Evolutionary conservation across 495 filamentous ascomycete species (phyloP).

Genomic region (Penicillium bovifimosum): DNA sequence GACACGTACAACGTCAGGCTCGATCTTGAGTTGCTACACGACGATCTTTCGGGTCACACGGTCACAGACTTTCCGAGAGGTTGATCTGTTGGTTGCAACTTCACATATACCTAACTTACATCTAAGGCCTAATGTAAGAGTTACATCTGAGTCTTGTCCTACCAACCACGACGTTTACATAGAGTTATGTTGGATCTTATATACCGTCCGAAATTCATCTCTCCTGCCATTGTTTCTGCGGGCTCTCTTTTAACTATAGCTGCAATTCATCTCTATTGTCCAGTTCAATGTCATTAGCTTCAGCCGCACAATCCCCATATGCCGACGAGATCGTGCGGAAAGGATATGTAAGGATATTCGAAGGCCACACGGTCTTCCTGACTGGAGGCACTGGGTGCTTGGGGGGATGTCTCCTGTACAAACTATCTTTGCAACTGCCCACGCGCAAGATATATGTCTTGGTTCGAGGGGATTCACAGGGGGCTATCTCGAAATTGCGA

Average conservation of each 20-base stretch:
- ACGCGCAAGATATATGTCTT: constrained; percentile 31
- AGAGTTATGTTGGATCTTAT: background rate
- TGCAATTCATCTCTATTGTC: background rate
- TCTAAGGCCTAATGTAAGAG: background rate
- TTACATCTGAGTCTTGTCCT: background rate
- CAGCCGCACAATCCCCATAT: constrained; percentile 2
- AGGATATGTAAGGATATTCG: constrained; percentile 28
- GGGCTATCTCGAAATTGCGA: constrained; percentile 30
- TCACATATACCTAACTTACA: background rate
- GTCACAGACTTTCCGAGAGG: background rate
- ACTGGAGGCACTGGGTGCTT: constrained; percentile 36
- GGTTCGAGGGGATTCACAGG: constrained; percentile 21
- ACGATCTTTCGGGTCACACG: constrained; percentile 1
- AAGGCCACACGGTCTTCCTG: constrained; percentile 31
- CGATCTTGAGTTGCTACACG: background rate
- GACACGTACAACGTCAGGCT: background rate
- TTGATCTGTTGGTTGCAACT: background rate
- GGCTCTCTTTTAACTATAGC: background rate
- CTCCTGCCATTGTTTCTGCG: background rate
- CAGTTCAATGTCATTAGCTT: constrained; percentile 14
- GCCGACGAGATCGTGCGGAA: constrained; percentile 20
- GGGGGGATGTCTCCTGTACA: constrained; percentile 36
- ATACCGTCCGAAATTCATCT: constrained; percentile 1
- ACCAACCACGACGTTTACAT: background rate
- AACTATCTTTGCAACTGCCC: constrained; percentile 33